Evolutionary conservation across 164 flowering plant species (phyloP).

Genomic region (Vitis labrusca): DNA sequence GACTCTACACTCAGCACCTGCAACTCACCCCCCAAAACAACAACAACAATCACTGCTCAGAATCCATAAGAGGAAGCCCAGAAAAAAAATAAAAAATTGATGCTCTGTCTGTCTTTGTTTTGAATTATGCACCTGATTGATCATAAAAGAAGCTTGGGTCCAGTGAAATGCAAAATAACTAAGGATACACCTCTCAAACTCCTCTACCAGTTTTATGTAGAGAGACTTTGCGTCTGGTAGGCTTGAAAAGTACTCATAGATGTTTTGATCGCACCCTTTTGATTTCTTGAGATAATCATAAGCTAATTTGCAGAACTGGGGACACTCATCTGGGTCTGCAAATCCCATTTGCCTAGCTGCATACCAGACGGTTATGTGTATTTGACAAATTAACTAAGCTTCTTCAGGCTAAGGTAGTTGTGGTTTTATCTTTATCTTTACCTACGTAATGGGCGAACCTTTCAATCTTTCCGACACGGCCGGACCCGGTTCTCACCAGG

Average conservation of each 20-base stretch:
- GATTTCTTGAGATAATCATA: slow-evolving; percentile 56
- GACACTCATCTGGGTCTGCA: slow-evolving; percentile 53
- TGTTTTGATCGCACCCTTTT: slow-evolving; percentile 51
- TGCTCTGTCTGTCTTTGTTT: not conserved
- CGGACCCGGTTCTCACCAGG: slow-evolving; percentile 45
- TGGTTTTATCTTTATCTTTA: slow-evolving; percentile 16
- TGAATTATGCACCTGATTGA: slow-evolving; percentile 54
- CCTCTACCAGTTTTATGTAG: slow-evolving; percentile 62
- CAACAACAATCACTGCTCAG: no score
- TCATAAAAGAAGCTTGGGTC: slow-evolving; percentile 59
- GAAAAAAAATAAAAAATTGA: not conserved
- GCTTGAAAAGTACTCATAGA: slow-evolving; percentile 49
- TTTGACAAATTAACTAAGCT: no score
- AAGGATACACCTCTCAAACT: slow-evolving; percentile 78
- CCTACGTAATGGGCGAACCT: slow-evolving; percentile 84
- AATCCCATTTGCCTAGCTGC: slow-evolving; percentile 90
- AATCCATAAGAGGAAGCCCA: not conserved
- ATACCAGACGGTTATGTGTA: no score
- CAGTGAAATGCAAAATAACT: slow-evolving; percentile 85
- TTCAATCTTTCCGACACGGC: slow-evolving; percentile 56
- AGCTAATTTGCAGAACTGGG: slow-evolving; percentile 57
- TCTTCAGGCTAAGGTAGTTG: no score
- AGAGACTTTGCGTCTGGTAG: slow-evolving; percentile 47
- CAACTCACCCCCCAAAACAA: slow-evolving; percentile 2
- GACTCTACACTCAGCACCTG: slow-evolving; percentile 62